Evolutionary conservation across 768 basidiomycete species (phyloP).

Genomic region (Suillus hirtellus): DNA sequence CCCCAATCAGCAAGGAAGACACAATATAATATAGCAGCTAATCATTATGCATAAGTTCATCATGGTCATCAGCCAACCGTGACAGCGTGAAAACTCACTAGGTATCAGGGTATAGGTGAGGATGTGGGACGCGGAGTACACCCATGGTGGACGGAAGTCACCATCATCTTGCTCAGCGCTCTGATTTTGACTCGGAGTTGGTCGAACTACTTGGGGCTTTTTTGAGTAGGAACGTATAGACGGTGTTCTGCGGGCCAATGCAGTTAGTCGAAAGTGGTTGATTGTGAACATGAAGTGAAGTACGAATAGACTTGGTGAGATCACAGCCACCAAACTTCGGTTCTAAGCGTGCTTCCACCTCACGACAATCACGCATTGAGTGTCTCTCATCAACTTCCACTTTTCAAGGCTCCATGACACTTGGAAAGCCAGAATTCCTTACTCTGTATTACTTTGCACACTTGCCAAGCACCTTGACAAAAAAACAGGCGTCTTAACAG

Average conservation of each 20-base stretch:
- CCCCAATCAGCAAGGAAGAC: slow-evolving; percentile 69
- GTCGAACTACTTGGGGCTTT: background rate
- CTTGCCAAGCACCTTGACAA: background rate
- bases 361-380: background rate
- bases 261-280: slow-evolving; percentile 6
- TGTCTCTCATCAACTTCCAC: background rate
- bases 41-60: slow-evolving; percentile 3
- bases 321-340: background rate
- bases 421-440: background rate
- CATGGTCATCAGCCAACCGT: background rate
- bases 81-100: slow-evolving; percentile 35
- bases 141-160: slow-evolving; percentile 64
- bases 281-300: slow-evolving; percentile 5
- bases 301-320: background rate
- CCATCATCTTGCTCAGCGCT: slow-evolving; percentile 19
- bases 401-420: background rate
- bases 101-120: slow-evolving; percentile 58
- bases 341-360: background rate
- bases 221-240: background rate
- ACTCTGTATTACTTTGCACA: background rate
- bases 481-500: background rate
- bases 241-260: slow-evolving; percentile 2
- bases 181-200: background rate
- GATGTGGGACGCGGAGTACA: slow-evolving; percentile 52
- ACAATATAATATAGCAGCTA: slow-evolving; percentile 56